Base-by-base conservation (phyloP, 2,329 filamentous ascomycete genomes). In the Camptophora hylomeconis region DNA sequence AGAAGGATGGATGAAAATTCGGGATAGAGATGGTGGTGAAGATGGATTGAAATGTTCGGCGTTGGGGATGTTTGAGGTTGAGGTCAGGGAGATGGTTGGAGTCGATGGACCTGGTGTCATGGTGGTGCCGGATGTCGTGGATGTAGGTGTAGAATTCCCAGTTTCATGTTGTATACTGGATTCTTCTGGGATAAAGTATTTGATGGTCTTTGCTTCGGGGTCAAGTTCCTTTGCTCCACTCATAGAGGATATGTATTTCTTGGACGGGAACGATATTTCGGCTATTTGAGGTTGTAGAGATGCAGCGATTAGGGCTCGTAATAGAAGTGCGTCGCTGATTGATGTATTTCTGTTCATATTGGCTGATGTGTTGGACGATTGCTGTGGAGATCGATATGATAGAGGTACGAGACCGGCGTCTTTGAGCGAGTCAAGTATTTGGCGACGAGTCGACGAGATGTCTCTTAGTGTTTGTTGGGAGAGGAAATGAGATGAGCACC, bases 1-100 rank as follows among this genome's bases (percentile, higher is more conserved):
- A 44, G 73, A 76, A 0, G 89, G 89, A 48, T 98, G 89, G 10
- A 95, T 75, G 53, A 98, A 98, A 8, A 95, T 82, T 79, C 80
- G 41, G 79, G 44, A 84, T 17, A 20, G 9, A 10, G 17, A 20
- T 22, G 18, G 20, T 30, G 17, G 20, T 30, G n/a, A 8, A 11
- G 30, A 12, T 21, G 14, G 10, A 10, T 15, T 10, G 15, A 26
- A 12, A n/a, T 14, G 19, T 9, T 26, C 10, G 21, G 4, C 21
- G 10, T n/a, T 5, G 22, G 4, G 14, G 16, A 7, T 23, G 6
- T n/a, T 5, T 5, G 12, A 8, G 14, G 22, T 26, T 5, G 14
- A 28, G 15, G 13, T n/a, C 5, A 15, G 24, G 26, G n/a, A 10
- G 26, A 13, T 13, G 15, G 12, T 8, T n/a, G 20, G 7, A 4